These are phyloP conservation scores for Clonostachys sp. DNA, from an alignment of 2,329 filamentous ascomycete genomes.

Conservation along the genomic window DNA sequence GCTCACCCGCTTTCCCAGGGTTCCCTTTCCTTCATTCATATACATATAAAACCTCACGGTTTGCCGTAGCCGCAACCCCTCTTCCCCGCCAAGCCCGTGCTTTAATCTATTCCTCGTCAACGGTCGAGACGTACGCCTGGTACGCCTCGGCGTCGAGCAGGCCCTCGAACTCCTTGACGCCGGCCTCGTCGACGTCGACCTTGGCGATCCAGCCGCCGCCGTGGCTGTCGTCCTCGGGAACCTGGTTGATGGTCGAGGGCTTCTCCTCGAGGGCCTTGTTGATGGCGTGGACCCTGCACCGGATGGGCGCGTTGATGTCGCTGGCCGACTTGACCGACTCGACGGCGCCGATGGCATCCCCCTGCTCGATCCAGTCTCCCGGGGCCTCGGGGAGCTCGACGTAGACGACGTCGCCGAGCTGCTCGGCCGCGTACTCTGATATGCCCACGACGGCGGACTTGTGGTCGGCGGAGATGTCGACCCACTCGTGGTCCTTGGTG, in stretches of 20 bases:
- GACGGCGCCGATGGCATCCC: conserved; percentile 87
- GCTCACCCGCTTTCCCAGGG: neutral
- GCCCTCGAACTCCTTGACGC: conserved; percentile 62
- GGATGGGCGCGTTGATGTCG: conserved; percentile 87
- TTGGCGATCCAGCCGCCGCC: conserved; percentile 90
- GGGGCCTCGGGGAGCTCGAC: conserved; percentile 77
- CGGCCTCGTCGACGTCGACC: conserved; percentile 68
- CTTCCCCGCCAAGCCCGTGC: neutral
- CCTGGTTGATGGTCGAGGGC: conserved; percentile 83
- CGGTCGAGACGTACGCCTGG: conserved; percentile 58
- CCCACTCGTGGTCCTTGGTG: conserved; percentile 98
- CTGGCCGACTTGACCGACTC: conserved; percentile 89
- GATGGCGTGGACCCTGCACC: conserved; percentile 68
- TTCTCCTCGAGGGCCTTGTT: conserved; percentile 78
- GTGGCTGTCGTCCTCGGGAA: conserved; percentile 72
- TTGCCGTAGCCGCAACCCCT: too few species aligned
- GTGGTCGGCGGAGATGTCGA: conserved; percentile 79
- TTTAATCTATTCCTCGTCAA: conserved; percentile 26
- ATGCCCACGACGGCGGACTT: conserved; percentile 82
- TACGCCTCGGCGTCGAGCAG: conserved; percentile 79
- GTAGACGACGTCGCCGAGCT: conserved; percentile 94
- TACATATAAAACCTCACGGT: neutral
- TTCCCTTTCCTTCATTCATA: conserved; percentile 1
- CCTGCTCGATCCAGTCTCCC: conserved; percentile 63
- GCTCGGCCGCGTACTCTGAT: conserved; percentile 84